Base-by-base conservation (phyloP, 106 monocot species). In the Platanthera guangdongensis region DNA sequence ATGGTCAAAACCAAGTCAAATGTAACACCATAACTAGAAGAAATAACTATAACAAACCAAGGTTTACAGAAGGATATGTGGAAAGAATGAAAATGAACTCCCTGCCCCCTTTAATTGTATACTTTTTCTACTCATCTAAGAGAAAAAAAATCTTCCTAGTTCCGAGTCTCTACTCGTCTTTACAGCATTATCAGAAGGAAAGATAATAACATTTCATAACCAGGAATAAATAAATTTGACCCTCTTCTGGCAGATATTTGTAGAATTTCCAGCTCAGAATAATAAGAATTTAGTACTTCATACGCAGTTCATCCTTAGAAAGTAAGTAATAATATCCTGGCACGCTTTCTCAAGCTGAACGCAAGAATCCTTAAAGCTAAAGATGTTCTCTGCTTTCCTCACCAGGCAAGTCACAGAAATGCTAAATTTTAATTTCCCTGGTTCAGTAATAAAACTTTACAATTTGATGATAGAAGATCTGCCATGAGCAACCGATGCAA, bases 381-480 rank as follows among this genome's bases (percentile, higher is more conserved):
- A 48, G 65, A 65, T 65, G n/a, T 70, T 70, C 72, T 51, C 51
- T 72, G 50, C 72, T 51, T 72, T 72, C 50, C 72, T 18, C 51
- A 51, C 4, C 16, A 51, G 0, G 7, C 50, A 72, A 72, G 72
- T 72, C 72, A 51, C 21, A 2, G n/a, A 60, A 60, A n/a, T 60
- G 16, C 60, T 5, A 72, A 51, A 70, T 15, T 70, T 6, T 65
- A 32, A 32, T 25, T 25, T 70, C 16, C 47, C 6, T 48, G 14
- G 7, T 48, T 8, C 16, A 48, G 47, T 16, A 47, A 25, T 25
- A 25, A 25, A 25, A 48, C 6, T 70, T 32, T 8, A 46, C 70
- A 70, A 47, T 70, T 70, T 47, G 47, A 6, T 18, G 16, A 14
- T 47, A 16, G n/a, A 4, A 9, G 16, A 70, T 15, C 70, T 15